Base-by-base conservation (phyloP, 148 eudicot genomes). In the Arctostaphylos glauca region DNA sequence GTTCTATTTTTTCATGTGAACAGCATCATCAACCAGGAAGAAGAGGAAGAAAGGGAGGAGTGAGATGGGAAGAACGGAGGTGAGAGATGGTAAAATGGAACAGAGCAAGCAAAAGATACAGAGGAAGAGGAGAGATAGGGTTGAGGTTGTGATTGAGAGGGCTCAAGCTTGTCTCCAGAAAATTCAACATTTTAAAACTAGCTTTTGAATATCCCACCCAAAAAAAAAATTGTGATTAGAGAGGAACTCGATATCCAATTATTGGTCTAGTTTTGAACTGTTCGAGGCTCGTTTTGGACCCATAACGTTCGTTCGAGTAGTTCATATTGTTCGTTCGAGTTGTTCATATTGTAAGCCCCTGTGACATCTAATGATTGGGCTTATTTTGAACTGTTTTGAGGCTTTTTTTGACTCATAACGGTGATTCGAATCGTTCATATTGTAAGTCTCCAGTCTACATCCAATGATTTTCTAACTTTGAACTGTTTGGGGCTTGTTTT, bases 101-200 rank as follows among this genome's bases (percentile, higher is more conserved):
- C n/a, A 46, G 49, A 46, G 19, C 49, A 82, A 82, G 78, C 74
- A 23, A 9, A 56, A 19, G 49, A 14, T 75, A 3, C 74, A 74
- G 14, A 84, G 25, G 46, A 48, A 73, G 68, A 62, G 59, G 12
- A 82, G 75, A n/a, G 90, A 88, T 47, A 86, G 92, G 54, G 91
- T 91, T 12, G 93, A 91, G 84, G 85, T 84, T 41, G 91, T 67
- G 15, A 83, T 91, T 48, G 86, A 88, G 71, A 91, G 78, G 77
- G 93, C 92, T 83, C 87, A 85, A 55, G 89, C 89, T 64, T 91
- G 93, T 86, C 80, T 91, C 72, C 84, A 78, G 9, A 91, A 91
- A 83, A 91, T 91, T 85, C 87, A 88, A 21, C 88, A 86, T 5
- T 82, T 89, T 60, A 91, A 87, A 82, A 79, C 86, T 47, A 84